Conservation (phyloP, 2,329 filamentous ascomycete species). For the Penicillium hordei region DNA sequence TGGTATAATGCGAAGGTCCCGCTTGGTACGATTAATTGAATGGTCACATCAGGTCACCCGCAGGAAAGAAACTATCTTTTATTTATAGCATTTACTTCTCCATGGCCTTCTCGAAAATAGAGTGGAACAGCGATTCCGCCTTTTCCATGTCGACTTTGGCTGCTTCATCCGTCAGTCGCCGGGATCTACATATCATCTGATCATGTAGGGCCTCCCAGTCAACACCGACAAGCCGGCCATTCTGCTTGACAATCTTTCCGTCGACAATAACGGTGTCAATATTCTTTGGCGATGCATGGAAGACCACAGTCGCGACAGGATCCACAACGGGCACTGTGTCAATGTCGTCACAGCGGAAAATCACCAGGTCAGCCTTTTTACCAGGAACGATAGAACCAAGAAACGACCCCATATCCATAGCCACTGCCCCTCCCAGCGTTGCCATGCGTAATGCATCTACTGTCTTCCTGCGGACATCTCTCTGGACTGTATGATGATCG, state of each 20-base stretch:
- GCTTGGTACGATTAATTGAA: too few species aligned
- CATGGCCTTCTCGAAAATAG: background rate
- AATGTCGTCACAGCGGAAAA: background rate
- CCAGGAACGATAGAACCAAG: too few species aligned
- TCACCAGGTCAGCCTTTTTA: background rate
- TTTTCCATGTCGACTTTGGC: background rate
- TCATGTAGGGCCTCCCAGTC: background rate
- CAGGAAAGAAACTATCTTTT: background rate
- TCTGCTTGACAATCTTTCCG: background rate
- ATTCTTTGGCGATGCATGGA: background rate
- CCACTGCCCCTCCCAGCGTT: too few species aligned
- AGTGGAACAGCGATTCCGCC: background rate
- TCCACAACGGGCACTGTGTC: background rate
- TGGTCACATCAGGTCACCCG: too few species aligned
- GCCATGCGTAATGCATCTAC: too few species aligned
- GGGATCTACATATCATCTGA: background rate
- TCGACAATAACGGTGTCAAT: background rate
- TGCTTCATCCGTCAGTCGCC: background rate
- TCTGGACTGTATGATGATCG: too few species aligned
- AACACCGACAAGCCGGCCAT: background rate
- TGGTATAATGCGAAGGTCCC: too few species aligned
- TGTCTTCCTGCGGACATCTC: too few species aligned
- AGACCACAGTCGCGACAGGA: too few species aligned
- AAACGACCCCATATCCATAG: too few species aligned
- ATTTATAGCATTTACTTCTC: background rate